Evolutionary conservation across 2,329 filamentous ascomycete species (phyloP).

Genomic region (Penicillium hordei): DNA sequence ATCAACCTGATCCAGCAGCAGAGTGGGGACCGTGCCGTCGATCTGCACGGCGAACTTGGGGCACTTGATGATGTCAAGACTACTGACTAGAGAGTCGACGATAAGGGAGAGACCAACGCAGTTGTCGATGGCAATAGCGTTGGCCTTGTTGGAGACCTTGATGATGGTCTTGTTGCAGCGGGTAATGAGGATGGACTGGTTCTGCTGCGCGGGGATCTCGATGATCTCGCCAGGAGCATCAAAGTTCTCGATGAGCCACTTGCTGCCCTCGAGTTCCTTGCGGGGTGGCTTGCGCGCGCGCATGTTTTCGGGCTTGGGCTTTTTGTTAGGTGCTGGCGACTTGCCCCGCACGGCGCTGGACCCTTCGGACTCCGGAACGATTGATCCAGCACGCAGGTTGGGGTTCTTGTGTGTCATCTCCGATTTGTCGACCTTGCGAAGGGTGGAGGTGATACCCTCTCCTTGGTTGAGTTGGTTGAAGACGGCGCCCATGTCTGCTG

Average conservation of each 20-base stretch:
- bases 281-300: constrained; percentile 76
- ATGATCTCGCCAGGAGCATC: constrained; percentile 73
- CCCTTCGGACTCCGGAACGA: constrained; percentile 58
- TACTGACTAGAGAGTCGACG: constrained; percentile 84
- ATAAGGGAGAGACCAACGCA: constrained; percentile 79
- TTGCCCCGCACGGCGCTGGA: constrained; percentile 59
- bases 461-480: constrained; percentile 92
- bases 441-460: constrained; percentile 77
- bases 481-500: constrained; percentile 75
- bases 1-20: constrained; percentile 91
- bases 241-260: constrained; percentile 95
- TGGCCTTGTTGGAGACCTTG: constrained; percentile 87
- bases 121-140: constrained; percentile 95
- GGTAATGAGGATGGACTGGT: constrained; percentile 88
- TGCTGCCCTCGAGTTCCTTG: constrained; percentile 81
- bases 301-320: constrained; percentile 83
- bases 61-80: constrained; percentile 92
- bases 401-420: constrained; percentile 99
- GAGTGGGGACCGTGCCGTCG: constrained; percentile 77
- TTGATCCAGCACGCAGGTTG: constrained; percentile 69
- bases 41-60: constrained; percentile 94
- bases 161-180: constrained; percentile 89
- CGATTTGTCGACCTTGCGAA: constrained; percentile 91
- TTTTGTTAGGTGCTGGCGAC: constrained; percentile 84
- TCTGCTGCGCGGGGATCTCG: constrained; percentile 76